Evolutionary conservation across 2,329 filamentous ascomycete species (phyloP).

Genomic region (Colletotrichum zoysiae): DNA sequence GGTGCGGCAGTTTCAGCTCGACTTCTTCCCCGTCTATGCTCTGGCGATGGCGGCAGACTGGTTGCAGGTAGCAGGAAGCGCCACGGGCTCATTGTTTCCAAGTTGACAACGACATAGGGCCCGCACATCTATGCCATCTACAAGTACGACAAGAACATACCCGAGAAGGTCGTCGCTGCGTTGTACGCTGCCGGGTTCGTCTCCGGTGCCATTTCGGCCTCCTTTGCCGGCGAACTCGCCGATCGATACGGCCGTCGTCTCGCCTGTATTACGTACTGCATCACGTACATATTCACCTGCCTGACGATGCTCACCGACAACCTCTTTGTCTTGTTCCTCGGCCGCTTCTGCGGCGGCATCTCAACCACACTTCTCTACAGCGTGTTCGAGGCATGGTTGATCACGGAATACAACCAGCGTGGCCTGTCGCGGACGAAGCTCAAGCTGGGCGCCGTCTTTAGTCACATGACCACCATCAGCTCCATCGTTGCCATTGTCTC

Average conservation of each 20-base stretch:
- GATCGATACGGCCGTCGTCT: constrained; percentile 62
- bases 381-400: constrained; percentile 72
- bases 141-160: constrained; percentile 61
- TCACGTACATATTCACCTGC: constrained; percentile 64
- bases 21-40: constrained; percentile 47
- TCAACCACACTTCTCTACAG: constrained; percentile 69
- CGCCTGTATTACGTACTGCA: constrained; percentile 67
- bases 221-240: constrained; percentile 54
- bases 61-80: constrained; percentile 46
- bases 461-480: constrained; percentile 65
- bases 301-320: constrained; percentile 61
- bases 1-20: constrained; percentile 43
- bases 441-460: constrained; percentile 65
- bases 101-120: constrained; percentile 48
- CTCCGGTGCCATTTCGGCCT: constrained; percentile 60
- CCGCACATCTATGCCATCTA: constrained; percentile 66
- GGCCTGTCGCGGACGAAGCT: constrained; percentile 56
- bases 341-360: constrained; percentile 67
- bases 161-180: constrained; percentile 58
- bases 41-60: constrained; percentile 52
- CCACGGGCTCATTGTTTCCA: neutral
- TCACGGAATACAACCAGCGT: constrained; percentile 65
- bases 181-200: constrained; percentile 63
- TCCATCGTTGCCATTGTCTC: constrained; percentile 67
- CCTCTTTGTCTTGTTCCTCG: constrained; percentile 61